A percentile compares a stretch with the other conserved stretches of the same genome.
Evolutionary conservation across 495 filamentous ascomycete genomes (phyloP).

Genomic region (Evernia prunastri): DNA sequence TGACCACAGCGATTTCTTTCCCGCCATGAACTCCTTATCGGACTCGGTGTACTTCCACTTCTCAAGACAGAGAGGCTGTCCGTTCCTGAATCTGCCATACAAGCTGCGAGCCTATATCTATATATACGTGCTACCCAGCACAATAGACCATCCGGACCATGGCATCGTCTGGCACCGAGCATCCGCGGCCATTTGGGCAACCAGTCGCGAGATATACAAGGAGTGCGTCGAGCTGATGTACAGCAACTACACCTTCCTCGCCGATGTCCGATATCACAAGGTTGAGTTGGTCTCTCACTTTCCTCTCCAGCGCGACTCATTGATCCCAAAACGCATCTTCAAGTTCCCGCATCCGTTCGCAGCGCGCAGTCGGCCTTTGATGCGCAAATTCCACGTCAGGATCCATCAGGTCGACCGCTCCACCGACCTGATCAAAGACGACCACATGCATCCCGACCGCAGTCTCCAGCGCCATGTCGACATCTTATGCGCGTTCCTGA

Average conservation of each 20-base stretch:
- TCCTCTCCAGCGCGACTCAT: constrained; percentile 21
- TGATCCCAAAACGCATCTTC: constrained; percentile 30
- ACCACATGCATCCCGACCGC: constrained; percentile 32
- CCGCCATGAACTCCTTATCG: constrained; percentile 12
- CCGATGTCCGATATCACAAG: constrained; percentile 44
- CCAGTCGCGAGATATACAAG: constrained; percentile 39
- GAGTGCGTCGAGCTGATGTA: constrained; percentile 46
- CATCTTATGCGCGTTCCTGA: constrained; percentile 25
- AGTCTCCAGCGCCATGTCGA: constrained; percentile 31
- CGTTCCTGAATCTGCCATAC: constrained; percentile 26
- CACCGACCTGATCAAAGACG: constrained; percentile 40
- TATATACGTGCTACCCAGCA: constrained; percentile 23
- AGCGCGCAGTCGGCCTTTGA: constrained; percentile 28
- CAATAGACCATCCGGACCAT: background rate
- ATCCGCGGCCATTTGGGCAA: constrained; percentile 39
- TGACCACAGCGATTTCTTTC: too few species aligned
- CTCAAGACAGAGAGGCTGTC: background rate
- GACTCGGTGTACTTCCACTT: background rate
- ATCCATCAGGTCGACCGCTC: constrained; percentile 37
- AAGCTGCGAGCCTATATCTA: constrained; percentile 30
- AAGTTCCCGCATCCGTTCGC: constrained; percentile 32
- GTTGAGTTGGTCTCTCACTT: constrained; percentile 35
- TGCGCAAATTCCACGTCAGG: constrained; percentile 34
- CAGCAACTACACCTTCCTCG: constrained; percentile 41
- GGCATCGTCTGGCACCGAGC: constrained; percentile 8